Evolutionary conservation across 2,329 filamentous ascomycete genomes (phyloP).

Genomic region (Diplodia sapinea): DNA sequence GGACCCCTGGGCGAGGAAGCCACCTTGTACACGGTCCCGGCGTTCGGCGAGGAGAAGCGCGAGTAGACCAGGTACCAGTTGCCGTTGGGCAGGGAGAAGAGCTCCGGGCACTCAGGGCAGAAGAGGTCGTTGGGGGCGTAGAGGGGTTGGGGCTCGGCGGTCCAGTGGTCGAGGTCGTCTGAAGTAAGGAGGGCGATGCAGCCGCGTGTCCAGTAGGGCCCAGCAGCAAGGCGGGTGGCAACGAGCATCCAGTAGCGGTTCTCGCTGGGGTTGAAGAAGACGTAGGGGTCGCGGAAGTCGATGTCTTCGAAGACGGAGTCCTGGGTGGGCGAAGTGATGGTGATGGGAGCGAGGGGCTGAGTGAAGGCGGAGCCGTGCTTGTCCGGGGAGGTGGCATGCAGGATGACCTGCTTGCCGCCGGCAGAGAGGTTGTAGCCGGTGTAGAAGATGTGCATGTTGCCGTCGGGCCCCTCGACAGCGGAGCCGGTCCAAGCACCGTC

Average conservation of each 20-base stretch:
- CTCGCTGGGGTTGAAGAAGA: conserved; percentile 44
- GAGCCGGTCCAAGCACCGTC: conserved; percentile 48
- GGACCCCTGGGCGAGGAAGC: conserved; percentile 46
- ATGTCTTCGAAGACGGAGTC: conserved; percentile 42
- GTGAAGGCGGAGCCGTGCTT: conserved; percentile 41
- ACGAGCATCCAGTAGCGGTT: conserved; percentile 49
- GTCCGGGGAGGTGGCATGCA: conserved; percentile 40
- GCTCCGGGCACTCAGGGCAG: conserved; percentile 49
- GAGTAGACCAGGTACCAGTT: conserved; percentile 44
- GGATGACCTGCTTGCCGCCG: conserved; percentile 44
- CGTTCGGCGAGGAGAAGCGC: conserved; percentile 42
- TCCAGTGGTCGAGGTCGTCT: conserved; percentile 43
- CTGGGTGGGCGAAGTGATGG: conserved; percentile 35
- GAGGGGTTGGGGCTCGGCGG: conserved; percentile 41
- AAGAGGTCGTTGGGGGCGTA: conserved; percentile 47
- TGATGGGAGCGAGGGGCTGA: conserved; percentile 35
- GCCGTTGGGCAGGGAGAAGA: conserved; percentile 45
- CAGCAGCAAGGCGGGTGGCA: conserved; percentile 42
- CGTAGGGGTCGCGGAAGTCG: conserved; percentile 48
- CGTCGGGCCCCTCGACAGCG: conserved; percentile 43
- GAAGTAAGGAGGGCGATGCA: conserved; percentile 49
- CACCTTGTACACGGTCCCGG: conserved; percentile 47
- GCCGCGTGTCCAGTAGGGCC: conserved; percentile 46
- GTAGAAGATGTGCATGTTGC: conserved; percentile 47
- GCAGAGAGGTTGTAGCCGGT: conserved; percentile 46